Evolutionary conservation across 352 stramenopile species (phyloP).

Genomic region (Phytophthora megakarya): DNA sequence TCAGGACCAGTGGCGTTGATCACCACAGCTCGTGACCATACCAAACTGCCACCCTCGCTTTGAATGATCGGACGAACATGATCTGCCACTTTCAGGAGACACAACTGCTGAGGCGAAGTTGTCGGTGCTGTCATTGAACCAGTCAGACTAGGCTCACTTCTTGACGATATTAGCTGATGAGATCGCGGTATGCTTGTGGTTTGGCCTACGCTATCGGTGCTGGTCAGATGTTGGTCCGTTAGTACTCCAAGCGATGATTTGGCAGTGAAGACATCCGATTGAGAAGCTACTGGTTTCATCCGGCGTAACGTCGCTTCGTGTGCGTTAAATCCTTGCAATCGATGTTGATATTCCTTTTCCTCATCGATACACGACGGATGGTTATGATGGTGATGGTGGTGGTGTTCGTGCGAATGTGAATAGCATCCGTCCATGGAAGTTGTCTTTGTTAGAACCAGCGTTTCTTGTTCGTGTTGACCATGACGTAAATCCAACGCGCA

Average conservation of each 20-base stretch:
- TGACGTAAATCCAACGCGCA: constrained; percentile 14
- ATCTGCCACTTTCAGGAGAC: constrained; percentile 58
- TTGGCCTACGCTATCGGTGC: background rate
- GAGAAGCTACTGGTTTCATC: constrained; percentile 36
- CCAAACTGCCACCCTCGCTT: constrained; percentile 54
- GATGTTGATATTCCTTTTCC: constrained; percentile 31
- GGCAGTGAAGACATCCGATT: constrained; percentile 35
- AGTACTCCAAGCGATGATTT: constrained; percentile 23
- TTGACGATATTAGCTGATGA: constrained; percentile 26
- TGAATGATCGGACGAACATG: constrained; percentile 46
- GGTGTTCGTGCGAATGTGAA: constrained; percentile 30
- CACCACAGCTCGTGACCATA: constrained; percentile 76
- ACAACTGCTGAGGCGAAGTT: constrained; percentile 50
- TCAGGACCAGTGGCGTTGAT: constrained; percentile 35
- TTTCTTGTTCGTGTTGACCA: constrained; percentile 14
- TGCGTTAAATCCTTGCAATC: constrained; percentile 11
- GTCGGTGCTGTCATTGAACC: constrained; percentile 24
- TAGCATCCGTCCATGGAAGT: constrained; percentile 13
- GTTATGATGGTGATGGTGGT: constrained; percentile 34
- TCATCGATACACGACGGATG: constrained; percentile 19
- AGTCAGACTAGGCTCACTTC: constrained; percentile 49
- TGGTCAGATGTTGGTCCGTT: background rate
- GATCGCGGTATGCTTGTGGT: background rate
- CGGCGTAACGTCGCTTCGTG: constrained; percentile 28
- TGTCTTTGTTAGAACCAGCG: constrained; percentile 8